Evolutionary conservation across 257 asterid genomes (phyloP).

Genomic region (Nyctanthes arbortristis): DNA sequence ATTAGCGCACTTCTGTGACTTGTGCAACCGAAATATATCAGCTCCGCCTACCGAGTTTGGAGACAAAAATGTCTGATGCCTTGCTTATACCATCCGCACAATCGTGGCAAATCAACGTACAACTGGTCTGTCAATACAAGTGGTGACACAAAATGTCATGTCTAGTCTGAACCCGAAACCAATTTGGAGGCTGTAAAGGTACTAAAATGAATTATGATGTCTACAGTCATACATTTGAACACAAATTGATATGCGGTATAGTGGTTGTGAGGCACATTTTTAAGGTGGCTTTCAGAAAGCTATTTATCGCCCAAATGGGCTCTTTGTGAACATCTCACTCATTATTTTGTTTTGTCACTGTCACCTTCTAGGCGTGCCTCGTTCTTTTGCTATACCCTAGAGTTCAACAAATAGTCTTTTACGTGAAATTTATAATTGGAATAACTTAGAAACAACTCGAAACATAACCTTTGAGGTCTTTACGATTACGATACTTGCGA

Average conservation of each 20-base stretch:
- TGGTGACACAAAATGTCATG: too few relatives aligned
- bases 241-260: background rate
- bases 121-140: too few relatives aligned
- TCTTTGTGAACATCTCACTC: background rate
- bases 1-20: background rate
- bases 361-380: background rate
- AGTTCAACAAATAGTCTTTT: too few relatives aligned
- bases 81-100: slow-evolving; percentile 68
- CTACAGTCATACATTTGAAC: background rate
- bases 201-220: background rate
- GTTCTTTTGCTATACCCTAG: background rate
- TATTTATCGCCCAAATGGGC: background rate
- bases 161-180: background rate
- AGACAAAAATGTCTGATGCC: slow-evolving; percentile 58
- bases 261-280: background rate
- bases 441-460: too few relatives aligned
- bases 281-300: background rate
- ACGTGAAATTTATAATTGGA: too few relatives aligned
- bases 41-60: slow-evolving; percentile 18
- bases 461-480: too few relatives aligned
- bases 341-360: background rate
- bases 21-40: background rate
- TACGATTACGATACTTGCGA: too few relatives aligned
- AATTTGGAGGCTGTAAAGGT: background rate
- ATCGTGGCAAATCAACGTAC: too few relatives aligned